Percentiles rank a stretch among this genome's conserved stretches.
phyloP scores from a whole-genome alignment of 1,284 basidiomycete genomes.

The Rhodotorula mucilaginosa region DNA sequence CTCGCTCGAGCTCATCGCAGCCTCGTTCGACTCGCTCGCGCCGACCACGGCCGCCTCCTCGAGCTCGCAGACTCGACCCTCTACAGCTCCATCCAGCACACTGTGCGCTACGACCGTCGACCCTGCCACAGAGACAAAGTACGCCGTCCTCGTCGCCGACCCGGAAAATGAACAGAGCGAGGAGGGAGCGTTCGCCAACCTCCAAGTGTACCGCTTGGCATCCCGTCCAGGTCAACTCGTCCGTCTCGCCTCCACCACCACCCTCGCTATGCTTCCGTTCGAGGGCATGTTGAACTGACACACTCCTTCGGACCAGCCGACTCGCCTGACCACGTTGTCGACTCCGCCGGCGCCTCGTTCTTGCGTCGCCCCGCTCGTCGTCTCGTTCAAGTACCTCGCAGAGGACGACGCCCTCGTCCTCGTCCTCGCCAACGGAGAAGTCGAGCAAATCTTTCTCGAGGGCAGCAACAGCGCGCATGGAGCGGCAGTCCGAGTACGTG shows the following conservation, averaged over 20 bases:
- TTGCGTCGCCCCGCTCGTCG: constrained; percentile 47
- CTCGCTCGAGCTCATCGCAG: constrained; percentile 31
- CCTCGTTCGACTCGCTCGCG: constrained; percentile 17
- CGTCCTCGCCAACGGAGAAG: constrained; percentile 72
- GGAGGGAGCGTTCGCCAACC: background rate
- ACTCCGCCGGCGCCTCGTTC: background rate
- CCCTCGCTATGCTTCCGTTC: background rate
- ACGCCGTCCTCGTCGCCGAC: constrained; percentile 8
- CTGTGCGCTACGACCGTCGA: constrained; percentile 27
- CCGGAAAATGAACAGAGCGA: background rate
- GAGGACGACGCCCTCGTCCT: constrained; percentile 64
- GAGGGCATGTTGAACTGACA: too few species aligned
- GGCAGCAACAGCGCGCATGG: constrained; percentile 14
- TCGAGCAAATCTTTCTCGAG: constrained; percentile 57
- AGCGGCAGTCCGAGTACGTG: too few species aligned
- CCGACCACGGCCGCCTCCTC: background rate
- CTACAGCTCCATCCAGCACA: background rate
- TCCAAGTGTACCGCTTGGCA: constrained; percentile 11
- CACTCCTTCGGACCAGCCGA: background rate
- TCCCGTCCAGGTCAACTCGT: background rate
- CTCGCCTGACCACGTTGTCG: constrained; percentile 14
- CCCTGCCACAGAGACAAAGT: constrained; percentile 15
- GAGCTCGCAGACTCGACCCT: constrained; percentile 5
- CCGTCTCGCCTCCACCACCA: background rate
- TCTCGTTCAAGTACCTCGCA: constrained; percentile 64